A percentile compares a stretch with the other conserved stretches of the same genome.
Conservation (phyloP, 768 basidiomycete species). For the Clitopilus passeckerianus region DNA sequence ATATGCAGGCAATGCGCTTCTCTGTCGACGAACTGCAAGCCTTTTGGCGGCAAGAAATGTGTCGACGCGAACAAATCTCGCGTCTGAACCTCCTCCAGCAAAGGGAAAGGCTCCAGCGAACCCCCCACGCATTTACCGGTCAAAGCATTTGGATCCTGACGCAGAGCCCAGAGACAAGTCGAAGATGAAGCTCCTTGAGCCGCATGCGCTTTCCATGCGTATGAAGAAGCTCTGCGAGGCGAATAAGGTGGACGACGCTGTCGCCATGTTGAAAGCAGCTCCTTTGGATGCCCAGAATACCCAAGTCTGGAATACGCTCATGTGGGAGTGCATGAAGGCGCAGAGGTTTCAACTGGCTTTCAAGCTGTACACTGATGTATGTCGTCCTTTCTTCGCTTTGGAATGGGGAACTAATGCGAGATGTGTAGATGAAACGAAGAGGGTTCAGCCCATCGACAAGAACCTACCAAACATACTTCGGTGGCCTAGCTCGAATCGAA, state of each 20-base stretch:
- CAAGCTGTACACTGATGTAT: conserved; percentile 65
- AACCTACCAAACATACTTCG: conserved; percentile 70
- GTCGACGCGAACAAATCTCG: neutral
- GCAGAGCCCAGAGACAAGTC: conserved; percentile 19
- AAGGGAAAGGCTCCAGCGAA: conserved; percentile 5
- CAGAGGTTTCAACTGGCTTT: conserved; percentile 56
- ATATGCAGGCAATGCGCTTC: neutral
- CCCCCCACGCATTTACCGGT: conserved; percentile 22
- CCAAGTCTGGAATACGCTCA: conserved; percentile 76
- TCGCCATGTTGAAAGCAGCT: conserved; percentile 59
- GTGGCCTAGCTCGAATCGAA: conserved; percentile 55
- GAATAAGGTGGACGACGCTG: conserved; percentile 57
- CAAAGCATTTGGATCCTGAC: conserved; percentile 33
- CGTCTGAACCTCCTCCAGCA: neutral
- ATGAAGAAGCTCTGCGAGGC: conserved; percentile 52
- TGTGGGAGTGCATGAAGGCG: conserved; percentile 57
- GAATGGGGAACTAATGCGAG: conserved; percentile 1
- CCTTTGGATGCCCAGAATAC: conserved; percentile 74
- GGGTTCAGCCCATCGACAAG: conserved; percentile 64
- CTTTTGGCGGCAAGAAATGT: neutral
- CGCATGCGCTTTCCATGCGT: conserved; percentile 55
- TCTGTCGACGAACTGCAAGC: neutral
- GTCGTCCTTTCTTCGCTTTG: conserved; percentile 11
- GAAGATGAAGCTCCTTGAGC: conserved; percentile 43
- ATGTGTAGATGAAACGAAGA: conserved; percentile 77